phyloP scores from a whole-genome alignment of 805 yeast genomes.

The Saturnispora gosingensis region DNA sequence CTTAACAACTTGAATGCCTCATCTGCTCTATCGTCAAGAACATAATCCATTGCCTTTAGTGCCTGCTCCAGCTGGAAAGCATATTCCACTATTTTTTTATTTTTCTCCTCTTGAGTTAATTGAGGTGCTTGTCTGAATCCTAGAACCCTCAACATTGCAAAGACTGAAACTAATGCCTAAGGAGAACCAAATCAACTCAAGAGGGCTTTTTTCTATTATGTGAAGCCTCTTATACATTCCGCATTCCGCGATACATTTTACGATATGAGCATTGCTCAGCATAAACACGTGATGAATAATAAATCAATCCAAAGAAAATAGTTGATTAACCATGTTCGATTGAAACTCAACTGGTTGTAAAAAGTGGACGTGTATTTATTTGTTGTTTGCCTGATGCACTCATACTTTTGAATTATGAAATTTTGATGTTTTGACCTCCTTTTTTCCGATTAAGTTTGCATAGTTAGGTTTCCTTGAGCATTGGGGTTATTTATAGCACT shows the following conservation, averaged over 20 bases:
- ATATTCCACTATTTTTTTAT: conserved; percentile 32
- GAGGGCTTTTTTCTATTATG: not conserved
- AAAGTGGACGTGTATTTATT: too few species aligned
- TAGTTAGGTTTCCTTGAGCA: too few species aligned
- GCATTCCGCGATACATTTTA: not conserved
- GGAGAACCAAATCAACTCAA: not conserved
- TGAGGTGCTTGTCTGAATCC: conserved; percentile 18
- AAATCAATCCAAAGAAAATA: too few species aligned
- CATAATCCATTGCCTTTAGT: conserved; percentile 80
- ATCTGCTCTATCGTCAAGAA: conserved; percentile 71
- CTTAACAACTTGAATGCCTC: conserved; percentile 50
- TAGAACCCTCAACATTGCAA: conserved; percentile 23
- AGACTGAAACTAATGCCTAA: not conserved
- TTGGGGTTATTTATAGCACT: too few species aligned
- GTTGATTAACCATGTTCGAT: too few species aligned
- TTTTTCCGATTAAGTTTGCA: too few species aligned
- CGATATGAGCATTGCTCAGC: not conserved
- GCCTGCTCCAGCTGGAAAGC: conserved; percentile 64
- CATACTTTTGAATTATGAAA: too few species aligned
- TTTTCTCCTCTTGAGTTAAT: conserved; percentile 21
- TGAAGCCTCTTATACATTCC: not conserved
- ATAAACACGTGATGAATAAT: not conserved
- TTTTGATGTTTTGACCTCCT: too few species aligned
- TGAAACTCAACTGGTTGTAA: too few species aligned
- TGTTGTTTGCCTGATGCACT: too few species aligned